Conservation (phyloP, 2,329 filamentous ascomycete genomes). For the Pyrenophora seminiperda region DNA sequence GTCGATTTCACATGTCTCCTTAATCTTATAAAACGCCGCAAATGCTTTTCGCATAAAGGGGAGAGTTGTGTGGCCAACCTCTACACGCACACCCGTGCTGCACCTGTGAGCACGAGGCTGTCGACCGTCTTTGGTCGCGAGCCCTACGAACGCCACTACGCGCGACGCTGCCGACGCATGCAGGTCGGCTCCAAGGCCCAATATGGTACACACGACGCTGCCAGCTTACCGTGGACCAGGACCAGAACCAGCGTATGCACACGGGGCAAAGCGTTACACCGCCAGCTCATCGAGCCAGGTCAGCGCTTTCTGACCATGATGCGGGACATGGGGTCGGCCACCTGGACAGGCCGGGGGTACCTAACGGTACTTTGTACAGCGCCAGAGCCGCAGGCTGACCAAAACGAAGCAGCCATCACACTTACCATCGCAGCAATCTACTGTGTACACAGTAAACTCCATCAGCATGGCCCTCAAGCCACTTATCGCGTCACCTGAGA, state of each 20-base stretch:
- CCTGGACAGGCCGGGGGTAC: too few species aligned
- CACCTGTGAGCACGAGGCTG: slow-evolving; percentile 4
- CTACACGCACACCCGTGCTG: slow-evolving; percentile 12
- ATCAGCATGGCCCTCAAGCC: not conserved
- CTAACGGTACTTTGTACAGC: too few species aligned
- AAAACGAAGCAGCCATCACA: too few species aligned
- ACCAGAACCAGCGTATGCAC: slow-evolving; percentile 1
- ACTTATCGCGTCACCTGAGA: slow-evolving; percentile 4
- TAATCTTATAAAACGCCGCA: slow-evolving; percentile 25
- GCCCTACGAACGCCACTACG: slow-evolving; percentile 3
- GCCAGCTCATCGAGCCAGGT: slow-evolving; percentile 1
- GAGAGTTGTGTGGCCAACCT: slow-evolving; percentile 8
- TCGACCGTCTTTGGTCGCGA: slow-evolving; percentile 1
- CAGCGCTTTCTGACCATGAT: slow-evolving; percentile 2
- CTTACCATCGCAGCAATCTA: too few species aligned
- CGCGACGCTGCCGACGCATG: slow-evolving; percentile 11
- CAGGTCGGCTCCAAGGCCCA: slow-evolving; percentile 11
- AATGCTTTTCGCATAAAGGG: slow-evolving; percentile 32
- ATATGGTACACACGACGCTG: slow-evolving; percentile 6
- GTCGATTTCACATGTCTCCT: slow-evolving; percentile 25
- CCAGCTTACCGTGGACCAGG: slow-evolving; percentile 6
- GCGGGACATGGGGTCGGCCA: slow-evolving; percentile 2
- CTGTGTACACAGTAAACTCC: too few species aligned
- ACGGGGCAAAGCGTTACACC: not conserved
- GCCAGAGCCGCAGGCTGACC: not conserved